phyloP scores from a whole-genome alignment of 1,139 yeast genomes.

The Magnusiomyces sp. region DNA sequence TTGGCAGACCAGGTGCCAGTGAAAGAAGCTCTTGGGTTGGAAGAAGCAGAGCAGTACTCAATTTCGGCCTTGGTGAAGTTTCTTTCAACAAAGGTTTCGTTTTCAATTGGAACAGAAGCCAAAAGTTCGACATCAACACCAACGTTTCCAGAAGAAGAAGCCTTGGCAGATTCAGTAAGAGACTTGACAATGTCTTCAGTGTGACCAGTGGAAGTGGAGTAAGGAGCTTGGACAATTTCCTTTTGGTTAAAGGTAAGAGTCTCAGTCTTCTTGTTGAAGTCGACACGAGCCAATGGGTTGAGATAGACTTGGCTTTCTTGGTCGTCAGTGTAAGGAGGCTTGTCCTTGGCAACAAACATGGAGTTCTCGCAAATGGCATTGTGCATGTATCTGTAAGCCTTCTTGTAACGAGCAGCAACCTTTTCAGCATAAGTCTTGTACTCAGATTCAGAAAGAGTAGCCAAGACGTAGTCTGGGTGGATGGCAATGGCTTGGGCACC shows the following conservation, averaged over 20 bases:
- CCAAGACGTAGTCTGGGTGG: slow-evolving; percentile 89
- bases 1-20: slow-evolving; percentile 99
- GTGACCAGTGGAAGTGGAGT: slow-evolving; percentile 30
- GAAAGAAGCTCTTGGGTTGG: slow-evolving; percentile 79
- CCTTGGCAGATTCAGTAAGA: slow-evolving; percentile 36
- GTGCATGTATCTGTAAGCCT: slow-evolving; percentile 93
- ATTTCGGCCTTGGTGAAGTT: slow-evolving; percentile 81
- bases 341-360: slow-evolving; percentile 85
- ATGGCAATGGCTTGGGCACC: slow-evolving; percentile 93
- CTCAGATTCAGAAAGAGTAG: slow-evolving; percentile 61
- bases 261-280: slow-evolving; percentile 41
- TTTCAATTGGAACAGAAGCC: slow-evolving; percentile 68
- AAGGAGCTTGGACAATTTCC: slow-evolving; percentile 25
- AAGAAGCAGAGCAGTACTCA: slow-evolving; percentile 54
- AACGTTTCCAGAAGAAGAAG: slow-evolving; percentile 51
- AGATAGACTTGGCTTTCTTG: slow-evolving; percentile 85
- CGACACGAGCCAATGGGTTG: slow-evolving; percentile 90
- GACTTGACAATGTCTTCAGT: slow-evolving; percentile 36
- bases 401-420: slow-evolving; percentile 76
- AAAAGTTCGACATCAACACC: slow-evolving; percentile 97
- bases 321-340: slow-evolving; percentile 85
- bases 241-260: slow-evolving; percentile 43
- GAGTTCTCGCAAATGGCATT: slow-evolving; percentile 87
- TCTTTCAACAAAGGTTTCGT: slow-evolving; percentile 83
- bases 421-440: slow-evolving; percentile 62